Conservation (phyloP, 2,329 filamentous ascomycete genomes). For the Apiospora malaysiana region DNA sequence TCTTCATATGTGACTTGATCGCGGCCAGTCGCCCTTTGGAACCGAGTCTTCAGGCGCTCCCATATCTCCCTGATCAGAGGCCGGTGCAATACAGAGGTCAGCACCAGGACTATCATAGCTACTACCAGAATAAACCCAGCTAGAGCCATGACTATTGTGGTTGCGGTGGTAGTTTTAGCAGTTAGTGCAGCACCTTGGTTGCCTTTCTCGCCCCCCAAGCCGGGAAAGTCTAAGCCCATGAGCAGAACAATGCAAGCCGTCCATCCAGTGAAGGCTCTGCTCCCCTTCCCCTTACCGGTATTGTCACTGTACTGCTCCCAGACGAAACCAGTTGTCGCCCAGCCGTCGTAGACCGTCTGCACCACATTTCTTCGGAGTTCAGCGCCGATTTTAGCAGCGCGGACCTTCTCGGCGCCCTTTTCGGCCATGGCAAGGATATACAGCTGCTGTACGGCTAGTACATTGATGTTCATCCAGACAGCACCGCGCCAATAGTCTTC, state of each 20-base stretch:
- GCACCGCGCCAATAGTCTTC: constrained; percentile 98
- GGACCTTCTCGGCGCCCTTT: constrained; percentile 70
- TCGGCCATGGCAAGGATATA: constrained; percentile 68
- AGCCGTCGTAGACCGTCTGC: constrained; percentile 84
- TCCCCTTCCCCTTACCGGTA: constrained; percentile 88
- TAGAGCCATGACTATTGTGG: background rate
- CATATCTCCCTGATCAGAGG: background rate
- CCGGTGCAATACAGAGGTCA: background rate
- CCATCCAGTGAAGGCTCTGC: constrained; percentile 98
- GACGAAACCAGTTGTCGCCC: constrained; percentile 93
- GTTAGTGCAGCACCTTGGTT: background rate
- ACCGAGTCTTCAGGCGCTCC: background rate
- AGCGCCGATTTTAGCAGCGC: constrained; percentile 75
- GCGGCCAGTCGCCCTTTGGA: background rate
- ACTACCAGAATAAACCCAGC: background rate
- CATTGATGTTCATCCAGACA: constrained; percentile 97
- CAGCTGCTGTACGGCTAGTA: constrained; percentile 79
- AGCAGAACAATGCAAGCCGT: constrained; percentile 98
- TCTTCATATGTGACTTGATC: constrained; percentile 7
- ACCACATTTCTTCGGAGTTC: constrained; percentile 83
- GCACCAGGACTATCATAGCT: background rate
- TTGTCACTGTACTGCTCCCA: constrained; percentile 99
- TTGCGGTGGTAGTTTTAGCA: no score
- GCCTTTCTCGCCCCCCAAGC: background rate
- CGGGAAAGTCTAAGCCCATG: constrained; percentile 75